These are phyloP conservation scores for Escovopsis sp. DNA, from an alignment of 2,329 filamentous ascomycete genomes.

Conservation along the genomic window DNA sequence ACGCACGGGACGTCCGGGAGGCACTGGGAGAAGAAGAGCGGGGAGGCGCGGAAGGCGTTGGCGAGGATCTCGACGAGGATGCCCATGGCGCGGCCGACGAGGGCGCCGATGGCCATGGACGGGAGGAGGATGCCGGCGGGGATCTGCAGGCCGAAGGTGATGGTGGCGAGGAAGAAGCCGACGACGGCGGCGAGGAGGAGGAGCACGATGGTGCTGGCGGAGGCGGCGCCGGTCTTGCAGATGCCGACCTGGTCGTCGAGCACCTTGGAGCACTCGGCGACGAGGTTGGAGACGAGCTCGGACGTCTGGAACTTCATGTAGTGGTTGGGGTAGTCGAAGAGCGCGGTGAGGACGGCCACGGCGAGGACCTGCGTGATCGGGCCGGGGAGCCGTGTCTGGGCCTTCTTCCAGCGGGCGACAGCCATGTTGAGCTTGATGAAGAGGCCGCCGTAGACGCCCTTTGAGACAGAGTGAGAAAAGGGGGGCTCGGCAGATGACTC, in stretches of 20 bases:
- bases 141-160: conserved; percentile 89
- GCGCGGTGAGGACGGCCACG: conserved; percentile 68
- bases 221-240: conserved; percentile 74
- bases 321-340: conserved; percentile 90
- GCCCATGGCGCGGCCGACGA: conserved; percentile 78
- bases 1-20: conserved; percentile 78
- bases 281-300: conserved; percentile 81
- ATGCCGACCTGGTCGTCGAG: conserved; percentile 79
- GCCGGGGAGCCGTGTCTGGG: conserved; percentile 44
- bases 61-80: conserved; percentile 86
- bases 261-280: conserved; percentile 74
- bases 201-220: conserved; percentile 67
- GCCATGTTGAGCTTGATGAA: conserved; percentile 93
- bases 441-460: conserved; percentile 83
- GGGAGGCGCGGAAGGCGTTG: conserved; percentile 46
- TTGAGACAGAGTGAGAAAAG: conserved; percentile 6
- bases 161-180: conserved; percentile 69
- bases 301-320: conserved; percentile 92
- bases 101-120: conserved; percentile 87
- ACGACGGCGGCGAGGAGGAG: conserved; percentile 69
- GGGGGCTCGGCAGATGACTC: conserved; percentile 3
- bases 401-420: conserved; percentile 65
- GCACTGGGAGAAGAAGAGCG: conserved; percentile 54
- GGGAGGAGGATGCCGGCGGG: conserved; percentile 92
- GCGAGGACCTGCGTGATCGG: conserved; percentile 67